A percentile compares a stretch with the other conserved stretches of the same genome.
These are phyloP conservation scores for Trichoderma hamatum DNA, from an alignment of 2,329 filamentous ascomycete species.

Conservation along the genomic window DNA sequence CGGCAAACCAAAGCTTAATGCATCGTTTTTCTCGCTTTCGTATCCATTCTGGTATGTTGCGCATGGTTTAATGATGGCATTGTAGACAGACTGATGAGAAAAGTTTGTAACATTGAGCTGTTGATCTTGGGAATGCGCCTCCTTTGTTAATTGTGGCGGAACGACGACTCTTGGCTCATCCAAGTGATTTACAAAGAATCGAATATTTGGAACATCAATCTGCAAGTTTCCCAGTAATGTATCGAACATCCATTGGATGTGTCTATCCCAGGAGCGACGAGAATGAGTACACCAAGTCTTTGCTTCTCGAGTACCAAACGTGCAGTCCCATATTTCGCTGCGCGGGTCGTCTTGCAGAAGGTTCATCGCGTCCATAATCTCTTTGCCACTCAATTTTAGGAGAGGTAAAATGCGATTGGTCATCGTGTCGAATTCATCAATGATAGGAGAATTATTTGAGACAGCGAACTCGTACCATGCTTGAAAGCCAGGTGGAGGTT, in stretches of 20 bases:
- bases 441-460: slow-evolving; percentile 61
- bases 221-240: slow-evolving; percentile 34
- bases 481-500: slow-evolving; percentile 79
- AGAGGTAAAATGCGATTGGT: slow-evolving; percentile 46
- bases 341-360: slow-evolving; percentile 31
- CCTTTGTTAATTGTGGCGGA: slow-evolving; percentile 25
- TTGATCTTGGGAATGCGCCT: not conserved
- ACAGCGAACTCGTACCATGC: slow-evolving; percentile 77
- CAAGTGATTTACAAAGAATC: slow-evolving; percentile 51
- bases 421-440: slow-evolving; percentile 69
- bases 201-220: slow-evolving; percentile 41
- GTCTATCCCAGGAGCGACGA: slow-evolving; percentile 39
- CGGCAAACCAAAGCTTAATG: slow-evolving; percentile 37
- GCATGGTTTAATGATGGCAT: slow-evolving; percentile 39
- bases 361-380: slow-evolving; percentile 38
- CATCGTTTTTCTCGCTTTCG: not conserved
- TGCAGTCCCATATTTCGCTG: slow-evolving; percentile 45
- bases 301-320: slow-evolving; percentile 33
- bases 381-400: slow-evolving; percentile 41
- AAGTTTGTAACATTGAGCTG: slow-evolving; percentile 35
- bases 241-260: slow-evolving; percentile 40
- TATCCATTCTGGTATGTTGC: not conserved
- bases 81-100: slow-evolving; percentile 37
- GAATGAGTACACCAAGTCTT: slow-evolving; percentile 42
- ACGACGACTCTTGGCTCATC: slow-evolving; percentile 53